These are phyloP conservation scores for Stentor coeruleus DNA, from an alignment of 73 alveolate species.

Conservation along the genomic window DNA sequence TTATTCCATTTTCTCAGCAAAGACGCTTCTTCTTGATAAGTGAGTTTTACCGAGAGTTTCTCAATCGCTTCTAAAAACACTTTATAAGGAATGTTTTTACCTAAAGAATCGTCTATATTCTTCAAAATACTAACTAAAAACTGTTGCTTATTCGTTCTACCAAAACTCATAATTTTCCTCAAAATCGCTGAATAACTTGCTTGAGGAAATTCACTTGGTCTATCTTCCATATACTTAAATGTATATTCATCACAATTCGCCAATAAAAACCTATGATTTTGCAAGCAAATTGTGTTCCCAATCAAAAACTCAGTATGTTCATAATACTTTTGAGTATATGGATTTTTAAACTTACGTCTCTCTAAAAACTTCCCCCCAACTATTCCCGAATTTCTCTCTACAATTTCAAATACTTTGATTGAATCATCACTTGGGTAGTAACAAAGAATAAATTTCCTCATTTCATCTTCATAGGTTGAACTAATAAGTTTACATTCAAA, in stretches of 20 bases:
- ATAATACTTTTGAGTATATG: constrained; percentile 51
- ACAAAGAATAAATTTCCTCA: constrained; percentile 77
- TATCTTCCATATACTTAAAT: background rate
- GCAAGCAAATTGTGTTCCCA: background rate
- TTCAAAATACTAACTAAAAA: no score
- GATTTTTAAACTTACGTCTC: constrained; percentile 85
- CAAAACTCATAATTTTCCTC: constrained; percentile 1
- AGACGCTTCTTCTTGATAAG: no score
- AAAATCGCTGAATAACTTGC: constrained; percentile 14
- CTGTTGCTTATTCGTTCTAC: no score
- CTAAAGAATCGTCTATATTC: no score
- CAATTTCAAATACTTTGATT: constrained; percentile 82
- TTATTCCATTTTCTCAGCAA: no score
- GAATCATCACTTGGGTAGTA: constrained; percentile 88
- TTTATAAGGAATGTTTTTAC: background rate
- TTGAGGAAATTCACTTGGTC: constrained; percentile 67
- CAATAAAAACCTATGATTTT: background rate
- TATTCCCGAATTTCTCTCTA: constrained; percentile 90
- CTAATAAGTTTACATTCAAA: constrained; percentile 84
- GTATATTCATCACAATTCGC: background rate
- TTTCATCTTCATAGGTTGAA: constrained; percentile 61
- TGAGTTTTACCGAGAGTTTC: no score
- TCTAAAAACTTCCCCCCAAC: constrained; percentile 88
- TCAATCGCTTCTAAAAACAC: background rate
- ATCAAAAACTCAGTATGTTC: background rate